Evolutionary conservation across 208 protist species (phyloP).

Genomic region (Trichomonas tenax): DNA sequence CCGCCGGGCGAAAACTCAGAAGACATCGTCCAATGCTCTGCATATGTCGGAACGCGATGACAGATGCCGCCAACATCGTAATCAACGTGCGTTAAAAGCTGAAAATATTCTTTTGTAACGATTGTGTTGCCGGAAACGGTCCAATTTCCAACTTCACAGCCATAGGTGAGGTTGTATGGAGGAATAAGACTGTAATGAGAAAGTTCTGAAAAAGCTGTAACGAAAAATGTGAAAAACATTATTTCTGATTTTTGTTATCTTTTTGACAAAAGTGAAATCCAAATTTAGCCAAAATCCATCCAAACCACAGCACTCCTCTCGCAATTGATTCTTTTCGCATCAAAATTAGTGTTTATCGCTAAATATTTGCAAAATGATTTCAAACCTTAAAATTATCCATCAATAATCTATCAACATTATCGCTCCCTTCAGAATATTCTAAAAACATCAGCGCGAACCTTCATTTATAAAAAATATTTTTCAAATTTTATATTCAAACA

Average conservation of each 20-base stretch:
- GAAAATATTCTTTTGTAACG: background rate
- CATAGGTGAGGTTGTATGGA: background rate
- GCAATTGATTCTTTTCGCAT: no score
- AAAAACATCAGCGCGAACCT: no score
- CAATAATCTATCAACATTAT: no score
- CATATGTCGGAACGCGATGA: background rate
- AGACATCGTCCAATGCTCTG: background rate
- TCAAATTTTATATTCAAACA: no score
- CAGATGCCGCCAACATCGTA: background rate
- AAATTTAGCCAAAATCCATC: no score
- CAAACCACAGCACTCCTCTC: no score
- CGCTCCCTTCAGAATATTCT: no score
- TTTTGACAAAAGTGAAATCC: background rate
- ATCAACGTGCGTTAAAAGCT: background rate
- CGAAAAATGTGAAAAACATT: background rate
- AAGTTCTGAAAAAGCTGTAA: background rate
- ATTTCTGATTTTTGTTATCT: background rate
- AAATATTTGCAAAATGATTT: no score
- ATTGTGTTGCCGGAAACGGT: background rate
- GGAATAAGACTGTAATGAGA: background rate
- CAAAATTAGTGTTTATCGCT: no score
- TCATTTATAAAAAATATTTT: no score
- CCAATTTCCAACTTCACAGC: background rate
- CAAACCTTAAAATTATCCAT: no score
- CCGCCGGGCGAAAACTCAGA: background rate